Evolutionary conservation across 2,329 filamentous ascomycete species (phyloP).

Genomic region (Fusarium pseudograminearum): DNA sequence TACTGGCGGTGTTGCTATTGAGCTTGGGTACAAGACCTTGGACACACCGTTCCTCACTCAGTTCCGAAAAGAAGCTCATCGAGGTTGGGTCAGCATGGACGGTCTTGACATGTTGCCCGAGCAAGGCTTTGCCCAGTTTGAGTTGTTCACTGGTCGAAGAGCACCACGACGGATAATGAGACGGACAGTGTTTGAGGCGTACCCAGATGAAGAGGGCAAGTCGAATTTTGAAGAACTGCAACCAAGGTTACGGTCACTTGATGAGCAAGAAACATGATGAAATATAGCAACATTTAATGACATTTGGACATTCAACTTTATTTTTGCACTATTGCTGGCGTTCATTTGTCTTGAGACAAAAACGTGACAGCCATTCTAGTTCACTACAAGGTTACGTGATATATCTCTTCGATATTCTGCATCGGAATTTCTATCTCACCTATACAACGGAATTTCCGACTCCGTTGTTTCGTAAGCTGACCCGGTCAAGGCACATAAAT

Average conservation of each 20-base stretch:
- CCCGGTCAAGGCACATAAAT: background rate
- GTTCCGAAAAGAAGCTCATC: slow-evolving; percentile 68
- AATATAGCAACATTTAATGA: background rate
- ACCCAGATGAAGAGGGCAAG: slow-evolving; percentile 57
- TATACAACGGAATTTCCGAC: background rate
- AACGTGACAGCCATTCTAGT: background rate
- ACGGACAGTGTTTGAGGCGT: slow-evolving; percentile 67
- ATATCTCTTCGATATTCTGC: too few species aligned
- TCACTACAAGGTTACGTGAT: background rate
- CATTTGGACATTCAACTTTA: background rate
- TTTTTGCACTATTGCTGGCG: too few species aligned
- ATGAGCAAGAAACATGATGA: slow-evolving; percentile 46
- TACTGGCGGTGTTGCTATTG: slow-evolving; percentile 81
- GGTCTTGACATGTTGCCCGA: slow-evolving; percentile 81
- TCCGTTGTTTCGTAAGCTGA: background rate
- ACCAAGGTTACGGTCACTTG: slow-evolving; percentile 45
- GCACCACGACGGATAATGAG: slow-evolving; percentile 74
- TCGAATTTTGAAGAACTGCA: slow-evolving; percentile 57
- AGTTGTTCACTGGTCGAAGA: slow-evolving; percentile 76
- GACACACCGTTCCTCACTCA: slow-evolving; percentile 78
- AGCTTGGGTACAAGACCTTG: slow-evolving; percentile 79
- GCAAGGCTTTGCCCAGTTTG: slow-evolving; percentile 85
- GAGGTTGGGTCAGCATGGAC: slow-evolving; percentile 80
- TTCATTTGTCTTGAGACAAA: background rate
- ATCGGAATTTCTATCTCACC: too few species aligned